Conservation (phyloP, 441 rosid genomes). For the Populus hybrid region DNA sequence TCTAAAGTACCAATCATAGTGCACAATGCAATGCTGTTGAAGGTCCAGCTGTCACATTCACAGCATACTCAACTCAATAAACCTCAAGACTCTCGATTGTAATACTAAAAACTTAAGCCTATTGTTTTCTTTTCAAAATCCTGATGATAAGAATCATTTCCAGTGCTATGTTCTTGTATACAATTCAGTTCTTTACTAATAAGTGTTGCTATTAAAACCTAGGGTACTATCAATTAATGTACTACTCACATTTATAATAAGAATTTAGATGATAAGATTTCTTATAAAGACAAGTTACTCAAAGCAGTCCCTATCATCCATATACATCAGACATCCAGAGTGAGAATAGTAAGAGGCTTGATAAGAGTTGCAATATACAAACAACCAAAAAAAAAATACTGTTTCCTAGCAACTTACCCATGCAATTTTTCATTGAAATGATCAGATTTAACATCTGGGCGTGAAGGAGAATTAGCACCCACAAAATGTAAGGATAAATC, state of each 20-base stretch:
- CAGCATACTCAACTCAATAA: too few species aligned
- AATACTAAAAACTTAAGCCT: too few species aligned
- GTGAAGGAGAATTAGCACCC: constrained; percentile 43
- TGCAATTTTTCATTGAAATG: constrained; percentile 82
- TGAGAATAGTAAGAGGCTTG: background rate
- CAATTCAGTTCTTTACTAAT: too few species aligned
- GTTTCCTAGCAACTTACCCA: constrained; percentile 46
- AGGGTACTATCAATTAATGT: too few species aligned
- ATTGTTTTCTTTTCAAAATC: too few species aligned
- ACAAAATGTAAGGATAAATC: constrained; percentile 73
- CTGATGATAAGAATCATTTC: too few species aligned
- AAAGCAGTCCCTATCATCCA: background rate
- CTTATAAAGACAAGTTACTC: background rate
- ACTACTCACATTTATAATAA: too few species aligned
- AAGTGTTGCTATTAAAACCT: too few species aligned
- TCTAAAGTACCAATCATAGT: background rate
- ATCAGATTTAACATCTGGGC: constrained; percentile 44
- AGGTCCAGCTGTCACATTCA: too few species aligned
- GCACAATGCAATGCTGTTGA: background rate
- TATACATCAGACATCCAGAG: background rate
- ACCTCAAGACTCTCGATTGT: too few species aligned
- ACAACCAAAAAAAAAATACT: background rate
- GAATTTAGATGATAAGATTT: background rate
- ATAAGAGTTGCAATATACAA: background rate
- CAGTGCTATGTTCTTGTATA: too few species aligned